Evolutionary conservation across 768 basidiomycete species (phyloP).

Genomic region (Macrocybe gigantea): DNA sequence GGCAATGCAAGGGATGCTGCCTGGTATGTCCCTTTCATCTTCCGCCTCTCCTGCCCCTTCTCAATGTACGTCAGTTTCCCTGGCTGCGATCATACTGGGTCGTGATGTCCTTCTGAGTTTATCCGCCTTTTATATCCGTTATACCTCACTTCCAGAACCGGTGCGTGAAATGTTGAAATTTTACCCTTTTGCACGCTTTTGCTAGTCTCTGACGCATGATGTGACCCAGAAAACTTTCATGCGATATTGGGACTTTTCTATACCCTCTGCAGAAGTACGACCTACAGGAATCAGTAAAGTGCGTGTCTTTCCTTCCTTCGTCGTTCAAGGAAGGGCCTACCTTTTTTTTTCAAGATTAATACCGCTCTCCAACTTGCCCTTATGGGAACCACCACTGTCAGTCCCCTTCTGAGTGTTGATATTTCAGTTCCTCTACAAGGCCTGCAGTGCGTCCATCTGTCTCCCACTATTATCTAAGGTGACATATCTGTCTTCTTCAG

Average conservation of each 20-base stretch:
- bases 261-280: conserved; percentile 91
- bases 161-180: conserved; percentile 37
- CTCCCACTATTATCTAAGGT: not conserved
- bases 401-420: conserved; percentile 68
- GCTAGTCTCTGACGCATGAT: not conserved
- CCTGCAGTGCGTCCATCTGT: conserved; percentile 61
- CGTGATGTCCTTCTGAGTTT: conserved; percentile 82
- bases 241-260: conserved; percentile 94
- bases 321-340: not conserved
- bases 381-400: conserved; percentile 86
- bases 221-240: conserved; percentile 78
- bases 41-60: conserved; percentile 4
- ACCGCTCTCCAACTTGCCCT: conserved; percentile 87
- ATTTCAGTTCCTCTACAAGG: conserved; percentile 49
- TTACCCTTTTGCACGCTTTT: conserved; percentile 2
- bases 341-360: conserved; percentile 55
- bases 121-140: conserved; percentile 91
- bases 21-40: conserved; percentile 45
- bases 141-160: conserved; percentile 81
- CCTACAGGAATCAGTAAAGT: conserved; percentile 90
- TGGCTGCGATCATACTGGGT: conserved; percentile 83
- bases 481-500: conserved; percentile 31
- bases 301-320: conserved; percentile 25
- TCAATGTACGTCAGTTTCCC: conserved; percentile 49
- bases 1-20: conserved; percentile 77